Conservation (phyloP, 495 filamentous ascomycete species). For the Clohesyomyces aquaticus region DNA sequence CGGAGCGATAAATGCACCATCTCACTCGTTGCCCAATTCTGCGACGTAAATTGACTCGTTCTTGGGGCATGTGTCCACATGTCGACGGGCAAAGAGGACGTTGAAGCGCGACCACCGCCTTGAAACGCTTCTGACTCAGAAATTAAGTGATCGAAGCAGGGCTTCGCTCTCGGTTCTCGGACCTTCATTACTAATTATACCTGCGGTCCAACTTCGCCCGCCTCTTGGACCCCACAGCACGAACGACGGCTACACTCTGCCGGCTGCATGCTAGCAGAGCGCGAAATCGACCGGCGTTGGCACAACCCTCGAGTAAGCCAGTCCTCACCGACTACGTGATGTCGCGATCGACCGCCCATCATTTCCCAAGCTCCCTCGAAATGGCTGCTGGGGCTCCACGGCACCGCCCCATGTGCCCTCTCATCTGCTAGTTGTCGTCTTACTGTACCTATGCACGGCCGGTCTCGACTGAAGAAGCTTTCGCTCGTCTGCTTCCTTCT, state of each 20-base stretch:
- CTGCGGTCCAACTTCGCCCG: background rate
- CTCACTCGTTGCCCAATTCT: background rate
- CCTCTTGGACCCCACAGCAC: constrained; percentile 5
- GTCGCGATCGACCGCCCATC: constrained; percentile 27
- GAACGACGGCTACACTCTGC: constrained; percentile 21
- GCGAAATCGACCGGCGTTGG: constrained; percentile 9
- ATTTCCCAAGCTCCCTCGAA: background rate
- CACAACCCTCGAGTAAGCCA: constrained; percentile 17
- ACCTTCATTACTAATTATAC: constrained; percentile 28
- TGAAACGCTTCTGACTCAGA: constrained; percentile 26
- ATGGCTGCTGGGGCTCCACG: background rate
- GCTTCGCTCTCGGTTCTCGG: constrained; percentile 3
- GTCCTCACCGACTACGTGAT: constrained; percentile 20
- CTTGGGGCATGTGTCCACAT: background rate
- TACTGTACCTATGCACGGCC: constrained; percentile 1
- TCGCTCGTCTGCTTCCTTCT: background rate
- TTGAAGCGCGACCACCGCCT: background rate
- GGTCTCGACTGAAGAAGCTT: background rate
- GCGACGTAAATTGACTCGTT: background rate
- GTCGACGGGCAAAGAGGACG: background rate
- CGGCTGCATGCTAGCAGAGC: background rate
- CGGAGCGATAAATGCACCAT: background rate
- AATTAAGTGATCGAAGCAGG: constrained; percentile 22
- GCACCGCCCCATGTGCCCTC: background rate
- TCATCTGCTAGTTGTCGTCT: constrained; percentile 25